Percentiles rank a stretch among this genome's conserved stretches.
These are phyloP conservation scores for Phlegmacium glaucopus DNA, from an alignment of 768 basidiomycete genomes.

Conservation along the genomic window DNA sequence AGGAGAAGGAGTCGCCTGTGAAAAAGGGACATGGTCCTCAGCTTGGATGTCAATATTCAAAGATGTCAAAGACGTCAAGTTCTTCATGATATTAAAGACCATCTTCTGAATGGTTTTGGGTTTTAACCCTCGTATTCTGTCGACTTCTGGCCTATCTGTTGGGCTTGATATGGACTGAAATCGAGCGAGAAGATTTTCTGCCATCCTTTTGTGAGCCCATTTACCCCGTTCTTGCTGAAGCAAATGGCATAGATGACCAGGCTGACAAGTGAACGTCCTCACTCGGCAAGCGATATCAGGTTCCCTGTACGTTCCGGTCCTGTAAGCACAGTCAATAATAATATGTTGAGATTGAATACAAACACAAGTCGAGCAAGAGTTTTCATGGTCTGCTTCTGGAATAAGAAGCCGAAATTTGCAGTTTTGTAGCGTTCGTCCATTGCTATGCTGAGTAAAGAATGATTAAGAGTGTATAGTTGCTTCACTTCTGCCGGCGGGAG, in stretches of 20 bases:
- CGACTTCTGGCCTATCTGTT: too few relatives aligned
- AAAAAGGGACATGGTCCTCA: slow-evolving; percentile 6
- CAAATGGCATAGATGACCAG: too few relatives aligned
- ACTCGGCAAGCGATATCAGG: too few relatives aligned
- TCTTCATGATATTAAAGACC: slow-evolving; percentile 10
- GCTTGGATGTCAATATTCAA: slow-evolving; percentile 4
- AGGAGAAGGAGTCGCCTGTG: slow-evolving; percentile 5
- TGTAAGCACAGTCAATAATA: too few relatives aligned
- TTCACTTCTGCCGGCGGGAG: slow-evolving; percentile 5
- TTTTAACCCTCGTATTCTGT: too few relatives aligned
- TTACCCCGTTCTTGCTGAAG: too few relatives aligned
- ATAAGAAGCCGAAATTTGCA: not conserved
- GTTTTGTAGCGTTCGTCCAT: slow-evolving; percentile 9
- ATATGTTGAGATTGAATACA: too few relatives aligned
- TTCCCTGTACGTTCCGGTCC: too few relatives aligned
- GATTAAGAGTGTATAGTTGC: slow-evolving; percentile 5
- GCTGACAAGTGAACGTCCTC: too few relatives aligned
- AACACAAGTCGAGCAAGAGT: slow-evolving; percentile 1
- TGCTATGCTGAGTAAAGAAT: slow-evolving; percentile 3
- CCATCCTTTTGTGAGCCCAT: too few relatives aligned
- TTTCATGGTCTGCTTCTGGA: not conserved
- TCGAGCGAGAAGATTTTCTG: too few relatives aligned
- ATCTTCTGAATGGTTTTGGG: not conserved
- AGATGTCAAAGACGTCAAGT: slow-evolving; percentile 6
- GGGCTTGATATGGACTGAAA: too few relatives aligned